Evolutionary conservation across 2,329 filamentous ascomycete genomes (phyloP), one percentile per base, ranked within the genome.

Genomic region (Fusarium praegraminearum): DNA sequence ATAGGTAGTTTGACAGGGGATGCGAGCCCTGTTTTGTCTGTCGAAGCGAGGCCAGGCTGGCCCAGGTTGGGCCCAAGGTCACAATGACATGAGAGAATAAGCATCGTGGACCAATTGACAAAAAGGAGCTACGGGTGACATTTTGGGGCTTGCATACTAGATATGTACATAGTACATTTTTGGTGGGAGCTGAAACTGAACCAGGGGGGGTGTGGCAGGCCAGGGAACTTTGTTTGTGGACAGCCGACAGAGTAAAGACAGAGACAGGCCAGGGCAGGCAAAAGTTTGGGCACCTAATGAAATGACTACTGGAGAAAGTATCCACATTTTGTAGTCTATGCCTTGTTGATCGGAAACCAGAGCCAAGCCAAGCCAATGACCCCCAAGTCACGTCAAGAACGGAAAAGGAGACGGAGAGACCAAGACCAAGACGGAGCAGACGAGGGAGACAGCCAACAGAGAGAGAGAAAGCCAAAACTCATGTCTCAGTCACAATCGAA

Each of bases 21-120:
- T 16, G 32, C 13, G 28, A 46, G 28, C 22, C 22, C 47, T 18
- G 22, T 28, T 28, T 11, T 28, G 28, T 9, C 28, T 28, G 12
- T n/a, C 22, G 12, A 50, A 50, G 47, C 47, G 47, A 50, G 33
- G 47, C 20, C 20, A 22, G 20, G 20, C 20, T 22, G 20, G 20
- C 33, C 47, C 22, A 51, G 47, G 11, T 33, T 16, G n/a, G 24
- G n/a, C 20, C 43, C 32, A 22, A 51, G 11, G 33, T 33, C 33
- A 51, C 32, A 35, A 51, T 41, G 49, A 51, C 49, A 40, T 40
- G 33, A 51, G 35, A 50, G 13, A n/a, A 51, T 51, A 33, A 13
- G 33, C 33, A 51, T 51, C 49, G 49, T 41, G 35, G 33, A 51
- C 49, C 49, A 51, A 51, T 51, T 26, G n/a, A 51, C 26, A 30